A percentile compares a stretch with the other conserved stretches of the same genome.
Conservation (phyloP, 345 rosid species). For the Eucalyptus grandis region DNA sequence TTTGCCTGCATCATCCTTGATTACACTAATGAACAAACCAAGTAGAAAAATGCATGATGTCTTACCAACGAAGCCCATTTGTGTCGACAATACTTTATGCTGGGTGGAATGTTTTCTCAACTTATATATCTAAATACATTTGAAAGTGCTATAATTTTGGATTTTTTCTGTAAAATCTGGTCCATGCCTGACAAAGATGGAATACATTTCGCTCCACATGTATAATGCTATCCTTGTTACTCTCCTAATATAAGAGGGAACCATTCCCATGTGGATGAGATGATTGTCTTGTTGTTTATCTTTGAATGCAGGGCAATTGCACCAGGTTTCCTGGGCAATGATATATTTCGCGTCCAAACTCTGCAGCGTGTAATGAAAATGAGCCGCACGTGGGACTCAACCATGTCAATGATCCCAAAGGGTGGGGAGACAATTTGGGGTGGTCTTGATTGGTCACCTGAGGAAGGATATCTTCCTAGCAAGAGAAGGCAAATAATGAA, state of each 20-base stretch:
- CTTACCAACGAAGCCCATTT: not conserved
- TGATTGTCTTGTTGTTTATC: not conserved
- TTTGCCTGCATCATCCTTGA: not conserved
- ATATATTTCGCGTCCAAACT: conserved; percentile 76
- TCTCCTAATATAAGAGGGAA: not conserved
- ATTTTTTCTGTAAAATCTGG: not conserved
- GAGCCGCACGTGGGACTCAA: conserved; percentile 93
- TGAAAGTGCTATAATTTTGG: not conserved
- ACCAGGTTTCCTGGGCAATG: conserved; percentile 77
- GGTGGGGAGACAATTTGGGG: conserved; percentile 99
- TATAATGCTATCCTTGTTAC: not conserved
- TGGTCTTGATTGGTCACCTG: conserved; percentile 89
- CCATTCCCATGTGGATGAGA: not conserved
- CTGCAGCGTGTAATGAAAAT: conserved; percentile 72
- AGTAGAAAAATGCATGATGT: not conserved
- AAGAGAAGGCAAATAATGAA: conserved; percentile 31
- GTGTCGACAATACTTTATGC: not conserved
- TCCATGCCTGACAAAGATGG: not conserved
- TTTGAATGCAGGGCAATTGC: conserved; percentile 73
- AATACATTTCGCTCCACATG: not conserved
- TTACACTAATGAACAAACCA: not conserved
- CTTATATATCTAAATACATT: not conserved
- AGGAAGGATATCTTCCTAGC: conserved; percentile 39
- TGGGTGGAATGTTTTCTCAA: not conserved
- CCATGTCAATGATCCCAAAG: conserved; percentile 91